Evolutionary conservation across 2,329 filamentous ascomycete genomes (phyloP), one percentile per base, ranked within the genome.

Genomic region (Saccharata proteae): DNA sequence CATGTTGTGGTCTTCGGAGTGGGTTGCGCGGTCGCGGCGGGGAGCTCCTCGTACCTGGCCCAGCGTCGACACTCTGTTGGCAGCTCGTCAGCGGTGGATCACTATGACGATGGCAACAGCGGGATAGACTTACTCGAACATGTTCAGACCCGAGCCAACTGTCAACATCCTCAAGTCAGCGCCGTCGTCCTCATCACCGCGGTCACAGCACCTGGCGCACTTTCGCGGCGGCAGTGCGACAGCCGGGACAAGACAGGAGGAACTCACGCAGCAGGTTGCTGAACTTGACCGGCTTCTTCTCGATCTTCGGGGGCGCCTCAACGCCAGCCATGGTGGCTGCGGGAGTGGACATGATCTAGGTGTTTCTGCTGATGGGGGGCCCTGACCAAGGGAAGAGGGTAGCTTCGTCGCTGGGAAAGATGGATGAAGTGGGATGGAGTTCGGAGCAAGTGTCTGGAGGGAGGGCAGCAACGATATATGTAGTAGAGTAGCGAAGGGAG

Each of bases 281-380:
- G 73, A 96, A 96, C 76, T 94, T 96, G 74, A 98, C 74, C 45
- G 90, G 90, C 76, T 96, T 96, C 81, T 96, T 96, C 79, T 94
- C 86, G 58, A 92, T 67, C 61, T 59, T 64, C 58, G 65, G 59
- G 57, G 64, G 62, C 59, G 62, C 53, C 55, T 62, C 57, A 57
- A 59, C 49, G 44, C 61, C 59, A 47, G 69, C 61, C 38, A 52
- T 43, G 37, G 52, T 44, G 36, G 51, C 49, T 38, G 50, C 37
- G 42, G 55, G 45, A 34, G 53, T 47, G 52, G 60, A 66, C 63
- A 67, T 65, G 45, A 49, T 52, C 51, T 66, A 63, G 64, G 63
- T 62, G 46, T 49, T 55, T 44, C 47, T 57, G 42, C 43, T 54
- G 56, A 69, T 65, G 63, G 73, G 18, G 33, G 77, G 80, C 82